These are phyloP conservation scores for Penicillium tannophilum DNA, from an alignment of 495 filamentous ascomycete species.

Conservation along the genomic window DNA sequence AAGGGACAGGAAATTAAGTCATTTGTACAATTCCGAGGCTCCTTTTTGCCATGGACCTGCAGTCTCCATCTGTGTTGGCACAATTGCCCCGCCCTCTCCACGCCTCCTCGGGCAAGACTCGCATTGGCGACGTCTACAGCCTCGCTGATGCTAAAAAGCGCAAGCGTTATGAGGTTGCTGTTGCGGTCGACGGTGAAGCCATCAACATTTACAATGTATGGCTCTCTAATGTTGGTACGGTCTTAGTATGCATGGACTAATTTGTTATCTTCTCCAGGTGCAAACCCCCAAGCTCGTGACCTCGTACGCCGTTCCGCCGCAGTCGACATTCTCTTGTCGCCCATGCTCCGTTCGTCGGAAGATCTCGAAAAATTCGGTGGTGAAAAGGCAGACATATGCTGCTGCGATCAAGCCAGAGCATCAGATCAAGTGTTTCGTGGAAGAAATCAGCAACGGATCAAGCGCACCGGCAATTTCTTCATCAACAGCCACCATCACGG, in stretches of 20 bases:
- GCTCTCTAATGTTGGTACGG: neutral
- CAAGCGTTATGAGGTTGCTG: slow-evolving; percentile 82
- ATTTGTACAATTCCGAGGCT: slow-evolving; percentile 13
- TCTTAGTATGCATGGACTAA: neutral
- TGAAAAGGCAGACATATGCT: slow-evolving; percentile 72
- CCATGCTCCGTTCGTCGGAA: slow-evolving; percentile 73
- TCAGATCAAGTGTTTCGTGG: slow-evolving; percentile 56
- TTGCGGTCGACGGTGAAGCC: slow-evolving; percentile 87
- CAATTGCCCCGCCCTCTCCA: slow-evolving; percentile 67
- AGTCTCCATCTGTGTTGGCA: slow-evolving; percentile 59
- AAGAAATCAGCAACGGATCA: slow-evolving; percentile 45
- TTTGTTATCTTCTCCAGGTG: slow-evolving; percentile 52
- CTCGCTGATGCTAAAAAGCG: slow-evolving; percentile 73
- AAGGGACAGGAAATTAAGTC: slow-evolving; percentile 24
- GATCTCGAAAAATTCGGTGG: slow-evolving; percentile 47
- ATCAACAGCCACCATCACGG: slow-evolving; percentile 41
- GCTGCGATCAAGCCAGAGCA: slow-evolving; percentile 44
- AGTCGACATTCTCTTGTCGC: slow-evolving; percentile 75
- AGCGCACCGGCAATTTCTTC: slow-evolving; percentile 44
- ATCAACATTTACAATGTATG: slow-evolving; percentile 91
- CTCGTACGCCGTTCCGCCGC: slow-evolving; percentile 82
- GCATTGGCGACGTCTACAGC: slow-evolving; percentile 70
- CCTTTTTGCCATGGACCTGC: slow-evolving; percentile 43
- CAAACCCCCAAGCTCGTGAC: slow-evolving; percentile 78
- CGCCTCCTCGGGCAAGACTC: slow-evolving; percentile 58